Evolutionary conservation across 441 rosid species (phyloP), one percentile per base, ranked within the genome.

Genomic region (Populus hybrid): DNA sequence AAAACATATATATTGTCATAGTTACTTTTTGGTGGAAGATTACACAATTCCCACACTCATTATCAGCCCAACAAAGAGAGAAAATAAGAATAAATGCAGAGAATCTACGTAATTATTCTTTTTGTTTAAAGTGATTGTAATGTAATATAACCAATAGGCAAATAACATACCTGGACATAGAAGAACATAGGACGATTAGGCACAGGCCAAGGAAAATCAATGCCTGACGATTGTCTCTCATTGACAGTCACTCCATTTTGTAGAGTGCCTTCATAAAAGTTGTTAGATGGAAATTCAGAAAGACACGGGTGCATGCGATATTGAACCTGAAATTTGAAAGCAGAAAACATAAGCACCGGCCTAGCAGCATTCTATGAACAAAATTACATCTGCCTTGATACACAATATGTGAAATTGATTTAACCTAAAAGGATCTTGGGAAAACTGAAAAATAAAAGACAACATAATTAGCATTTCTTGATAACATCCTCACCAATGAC

Each of bases 131-230:
- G 36, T n/a, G 50, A 21, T 14, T 31, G 72, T n/a, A 26, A 21
- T 40, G 63, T 10, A 77, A 56, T 23, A 36, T 36, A 68, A 42
- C 10, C 16, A n/a, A 5, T 1, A 56, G 4, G 11, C 38, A 53
- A 24, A 23, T 33, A 42, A 9, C n/a, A 72, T 87, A 97, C 98
- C 98, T 97, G 99, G 72, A 97, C 99, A 84, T 94, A 94, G 77
- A 97, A 97, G 88, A 97, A 93, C 99, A 97, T 97, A 77, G 99
- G 99, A 28, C 97, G 93, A 83, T 90, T 93, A 40, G 99, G 99
- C 74, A 93, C 99, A 71, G 99, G 99, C 99, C 99, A 97, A 28
- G 99, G 97, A 81, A 97, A 97, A 87, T 94, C 98, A 83, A 93
- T 93, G 79, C 99, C 98, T 20, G 95, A 81, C 29, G 94, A 86